Conservation (phyloP, 768 basidiomycete species). For the Lentinula raphanica region DNA sequence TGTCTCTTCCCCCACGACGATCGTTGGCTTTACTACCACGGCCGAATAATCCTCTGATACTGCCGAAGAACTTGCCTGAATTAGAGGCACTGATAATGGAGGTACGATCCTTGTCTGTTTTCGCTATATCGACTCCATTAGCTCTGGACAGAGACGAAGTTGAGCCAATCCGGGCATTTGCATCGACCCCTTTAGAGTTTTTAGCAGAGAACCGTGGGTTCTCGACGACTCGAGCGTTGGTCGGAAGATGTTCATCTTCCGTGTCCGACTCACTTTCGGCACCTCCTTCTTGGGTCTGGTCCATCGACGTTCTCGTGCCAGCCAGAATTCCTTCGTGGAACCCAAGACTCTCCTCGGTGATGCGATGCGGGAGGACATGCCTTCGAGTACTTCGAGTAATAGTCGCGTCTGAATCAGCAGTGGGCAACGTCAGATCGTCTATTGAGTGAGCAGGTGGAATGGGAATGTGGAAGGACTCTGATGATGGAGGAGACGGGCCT, state of each 20-base stretch:
- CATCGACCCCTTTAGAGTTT: not conserved
- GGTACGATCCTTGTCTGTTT: not conserved
- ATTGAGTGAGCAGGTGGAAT: not conserved
- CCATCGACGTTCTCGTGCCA: not conserved
- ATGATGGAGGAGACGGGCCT: not conserved
- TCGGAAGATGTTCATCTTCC: conserved; percentile 13
- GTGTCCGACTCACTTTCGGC: conserved; percentile 29
- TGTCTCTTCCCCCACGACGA: not conserved
- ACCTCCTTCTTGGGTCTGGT: conserved; percentile 18
- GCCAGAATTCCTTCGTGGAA: not conserved
- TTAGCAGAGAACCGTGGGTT: conserved; percentile 43
- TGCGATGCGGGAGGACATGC: conserved; percentile 24
- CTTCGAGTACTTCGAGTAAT: not conserved
- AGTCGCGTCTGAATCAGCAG: not conserved
- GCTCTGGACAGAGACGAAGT: not conserved
- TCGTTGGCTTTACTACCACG: not conserved
- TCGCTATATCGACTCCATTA: not conserved
- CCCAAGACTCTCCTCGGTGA: conserved; percentile 28
- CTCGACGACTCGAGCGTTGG: conserved; percentile 39
- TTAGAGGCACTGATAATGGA: not conserved
- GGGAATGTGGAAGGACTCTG: not conserved
- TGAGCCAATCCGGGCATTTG: not conserved
- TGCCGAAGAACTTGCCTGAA: conserved; percentile 9
- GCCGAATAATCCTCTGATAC: conserved; percentile 4
- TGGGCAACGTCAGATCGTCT: not conserved